A percentile compares a stretch with the other conserved stretches of the same genome.
Conservation (phyloP, 805 yeast genomes). For the Candida krabiensis region DNA sequence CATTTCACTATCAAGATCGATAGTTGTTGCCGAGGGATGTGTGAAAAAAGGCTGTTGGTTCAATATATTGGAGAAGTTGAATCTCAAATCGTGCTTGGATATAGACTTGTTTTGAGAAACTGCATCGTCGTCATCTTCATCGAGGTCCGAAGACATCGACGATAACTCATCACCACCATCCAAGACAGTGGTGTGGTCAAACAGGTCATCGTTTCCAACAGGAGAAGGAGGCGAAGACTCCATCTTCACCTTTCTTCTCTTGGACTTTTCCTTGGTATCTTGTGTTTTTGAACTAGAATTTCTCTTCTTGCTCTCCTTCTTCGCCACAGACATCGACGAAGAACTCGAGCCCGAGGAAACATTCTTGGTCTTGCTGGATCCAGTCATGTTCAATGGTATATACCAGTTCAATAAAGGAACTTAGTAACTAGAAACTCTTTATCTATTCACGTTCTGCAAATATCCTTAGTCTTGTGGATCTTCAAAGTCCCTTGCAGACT, state of each 20-base stretch:
- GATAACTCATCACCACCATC: slow-evolving; percentile 1
- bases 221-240: slow-evolving; percentile 2
- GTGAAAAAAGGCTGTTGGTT: slow-evolving; percentile 25
- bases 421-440: no score
- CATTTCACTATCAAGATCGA: slow-evolving; percentile 29
- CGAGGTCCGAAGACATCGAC: neutral
- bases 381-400: no score
- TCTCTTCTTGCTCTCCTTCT: neutral
- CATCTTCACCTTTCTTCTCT: slow-evolving; percentile 5
- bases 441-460: no score
- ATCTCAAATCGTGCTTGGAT: slow-evolving; percentile 23
- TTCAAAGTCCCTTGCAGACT: no score
- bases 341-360: no score
- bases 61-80: slow-evolving; percentile 26
- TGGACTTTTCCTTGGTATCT: neutral
- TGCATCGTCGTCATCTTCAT: slow-evolving; percentile 10
- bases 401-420: no score
- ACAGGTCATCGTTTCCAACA: slow-evolving; percentile 1
- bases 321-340: no score
- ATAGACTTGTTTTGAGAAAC: slow-evolving; percentile 5
- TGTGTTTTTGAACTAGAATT: neutral
- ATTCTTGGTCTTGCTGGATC: no score
- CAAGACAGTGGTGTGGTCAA: neutral
- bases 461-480: no score
- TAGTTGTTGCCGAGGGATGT: slow-evolving; percentile 24